A percentile compares a stretch with the other conserved stretches of the same genome.
These are phyloP conservation scores for Nothophoma quercina DNA, from an alignment of 2,329 filamentous ascomycete genomes.

Conservation along the genomic window DNA sequence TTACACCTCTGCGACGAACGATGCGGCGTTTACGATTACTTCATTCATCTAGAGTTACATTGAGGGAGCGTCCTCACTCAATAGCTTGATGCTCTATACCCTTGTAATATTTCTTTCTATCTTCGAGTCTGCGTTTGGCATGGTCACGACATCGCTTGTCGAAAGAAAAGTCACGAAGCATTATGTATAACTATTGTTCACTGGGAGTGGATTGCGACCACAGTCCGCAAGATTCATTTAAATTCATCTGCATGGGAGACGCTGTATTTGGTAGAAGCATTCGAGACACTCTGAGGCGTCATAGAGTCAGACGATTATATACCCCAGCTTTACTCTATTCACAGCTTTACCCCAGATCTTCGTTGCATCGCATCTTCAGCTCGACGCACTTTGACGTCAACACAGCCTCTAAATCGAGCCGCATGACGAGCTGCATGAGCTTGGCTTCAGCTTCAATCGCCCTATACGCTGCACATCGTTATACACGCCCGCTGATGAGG, in stretches of 20 bases:
- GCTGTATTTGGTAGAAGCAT: constrained; percentile 1
- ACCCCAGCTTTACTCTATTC: constrained; percentile 1
- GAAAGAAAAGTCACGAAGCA: constrained; percentile 9
- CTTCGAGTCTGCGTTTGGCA: constrained; percentile 1
- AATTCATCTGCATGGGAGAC: neutral
- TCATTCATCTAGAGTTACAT: constrained; percentile 42
- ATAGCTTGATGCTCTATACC: constrained; percentile 36
- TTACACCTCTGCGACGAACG: constrained; percentile 47
- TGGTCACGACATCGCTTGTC: neutral
- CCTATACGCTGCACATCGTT: neutral
- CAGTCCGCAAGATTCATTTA: neutral
- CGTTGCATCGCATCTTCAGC: constrained; percentile 2
- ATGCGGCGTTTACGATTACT: constrained; percentile 45
- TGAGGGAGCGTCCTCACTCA: constrained; percentile 39
- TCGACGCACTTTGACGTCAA: constrained; percentile 6
- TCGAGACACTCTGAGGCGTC: neutral
- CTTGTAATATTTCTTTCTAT: constrained; percentile 27
- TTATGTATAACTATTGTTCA: constrained; percentile 17
- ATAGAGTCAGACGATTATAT: constrained; percentile 3
- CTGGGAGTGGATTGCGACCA: neutral
- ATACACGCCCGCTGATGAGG: constrained; percentile 1
- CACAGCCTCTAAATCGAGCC: constrained; percentile 4
- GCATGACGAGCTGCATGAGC: constrained; percentile 6
- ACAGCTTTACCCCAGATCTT: neutral
- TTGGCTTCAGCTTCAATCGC: constrained; percentile 2